phyloP scores from a whole-genome alignment of 163 green algal species.

The Smithsoniella earleae region DNA sequence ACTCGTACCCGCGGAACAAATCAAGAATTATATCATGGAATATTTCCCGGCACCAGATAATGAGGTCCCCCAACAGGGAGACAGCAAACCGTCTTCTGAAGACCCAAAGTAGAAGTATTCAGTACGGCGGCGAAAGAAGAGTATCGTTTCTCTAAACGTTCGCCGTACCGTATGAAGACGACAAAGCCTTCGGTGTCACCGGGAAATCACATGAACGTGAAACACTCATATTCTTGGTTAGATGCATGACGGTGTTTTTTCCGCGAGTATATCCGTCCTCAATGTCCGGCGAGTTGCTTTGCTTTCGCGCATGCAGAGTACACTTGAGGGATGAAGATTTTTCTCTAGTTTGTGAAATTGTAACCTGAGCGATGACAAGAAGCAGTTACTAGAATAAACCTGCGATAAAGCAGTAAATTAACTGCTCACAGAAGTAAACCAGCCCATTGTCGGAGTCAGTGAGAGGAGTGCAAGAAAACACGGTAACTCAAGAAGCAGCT shows the following conservation, averaged over 20 bases:
- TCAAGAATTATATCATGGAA: conserved; percentile 75
- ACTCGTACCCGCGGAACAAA: conserved; percentile 69
- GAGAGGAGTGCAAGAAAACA: too few species aligned
- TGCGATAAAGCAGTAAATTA: background rate
- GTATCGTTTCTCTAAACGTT: background rate
- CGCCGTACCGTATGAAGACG: background rate
- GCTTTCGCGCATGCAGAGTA: too few species aligned
- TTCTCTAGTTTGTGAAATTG: too few species aligned
- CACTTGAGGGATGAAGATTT: too few species aligned
- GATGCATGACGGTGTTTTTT: too few species aligned
- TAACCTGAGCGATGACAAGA: too few species aligned
- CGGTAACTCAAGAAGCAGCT: too few species aligned
- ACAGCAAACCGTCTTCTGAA: background rate
- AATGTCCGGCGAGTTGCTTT: too few species aligned
- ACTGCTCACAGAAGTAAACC: background rate
- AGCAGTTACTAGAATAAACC: background rate
- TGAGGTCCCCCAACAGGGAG: too few species aligned
- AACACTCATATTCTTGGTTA: too few species aligned
- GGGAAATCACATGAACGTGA: too few species aligned
- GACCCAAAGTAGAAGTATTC: background rate
- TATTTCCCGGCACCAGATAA: conserved; percentile 37
- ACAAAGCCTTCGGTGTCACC: background rate
- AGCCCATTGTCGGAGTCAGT: background rate
- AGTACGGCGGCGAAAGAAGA: background rate
- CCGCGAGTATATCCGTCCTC: too few species aligned